These are phyloP conservation scores for Erythrobasidium yunnanense DNA, from an alignment of 768 basidiomycete genomes.

Conservation along the genomic window DNA sequence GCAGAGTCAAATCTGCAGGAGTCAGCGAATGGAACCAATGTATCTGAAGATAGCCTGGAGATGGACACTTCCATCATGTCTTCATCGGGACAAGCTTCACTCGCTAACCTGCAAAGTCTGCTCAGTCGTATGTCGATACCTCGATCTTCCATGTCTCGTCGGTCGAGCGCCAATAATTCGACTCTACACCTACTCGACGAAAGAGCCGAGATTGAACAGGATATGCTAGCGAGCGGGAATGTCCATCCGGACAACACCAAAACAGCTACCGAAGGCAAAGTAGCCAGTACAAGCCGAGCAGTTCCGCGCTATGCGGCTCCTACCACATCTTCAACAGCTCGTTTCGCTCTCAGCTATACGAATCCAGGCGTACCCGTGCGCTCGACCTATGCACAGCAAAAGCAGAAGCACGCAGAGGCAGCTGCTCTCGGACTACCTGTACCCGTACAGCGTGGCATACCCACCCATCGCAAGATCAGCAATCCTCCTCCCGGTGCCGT, in stretches of 20 bases:
- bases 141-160: neutral
- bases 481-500: neutral
- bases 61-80: conserved; percentile 23
- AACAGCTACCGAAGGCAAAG: neutral
- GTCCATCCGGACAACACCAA: neutral
- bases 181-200: neutral
- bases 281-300: neutral
- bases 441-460: too few relatives aligned
- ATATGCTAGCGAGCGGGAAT: neutral
- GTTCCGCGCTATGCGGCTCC: conserved; percentile 2
- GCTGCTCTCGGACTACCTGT: too few relatives aligned
- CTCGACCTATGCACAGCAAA: neutral
- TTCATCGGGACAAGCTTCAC: neutral
- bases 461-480: too few relatives aligned
- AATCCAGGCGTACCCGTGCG: neutral
- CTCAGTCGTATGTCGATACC: conserved; percentile 8
- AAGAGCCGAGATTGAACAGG: neutral
- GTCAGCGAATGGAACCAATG: neutral
- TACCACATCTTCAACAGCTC: conserved; percentile 1
- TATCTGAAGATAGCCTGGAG: neutral
- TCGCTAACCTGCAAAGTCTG: conserved; percentile 1
- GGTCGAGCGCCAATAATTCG: neutral
- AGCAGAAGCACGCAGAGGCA: too few relatives aligned
- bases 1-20: too few relatives aligned
- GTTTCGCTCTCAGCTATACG: neutral